Base-by-base conservation (phyloP, 2,329 filamentous ascomycete species). In the Exophiala oligosperma region DNA sequence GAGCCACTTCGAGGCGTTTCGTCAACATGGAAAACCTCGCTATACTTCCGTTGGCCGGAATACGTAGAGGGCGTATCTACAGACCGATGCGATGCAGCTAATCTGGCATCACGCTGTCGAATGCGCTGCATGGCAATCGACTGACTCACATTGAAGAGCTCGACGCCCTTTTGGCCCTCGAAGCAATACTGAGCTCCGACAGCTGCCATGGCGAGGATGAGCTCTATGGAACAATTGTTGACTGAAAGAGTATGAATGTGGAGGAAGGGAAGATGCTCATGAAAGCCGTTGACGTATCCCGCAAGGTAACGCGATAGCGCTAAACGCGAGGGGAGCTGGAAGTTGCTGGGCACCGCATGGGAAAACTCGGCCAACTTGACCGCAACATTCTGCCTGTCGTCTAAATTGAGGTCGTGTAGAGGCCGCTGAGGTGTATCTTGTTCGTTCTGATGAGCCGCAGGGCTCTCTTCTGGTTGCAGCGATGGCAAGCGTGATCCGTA, bases 401-500 rank as follows among this genome's bases (percentile, higher is more conserved):
- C 67, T 7, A 68, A 61, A 4, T 71, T 73, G 14, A 74, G 65
- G 32, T 74, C 71, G 24, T 71, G 64, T n/a, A 74, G 52, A 1
- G 67, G 58, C n/a, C 67, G 63, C 17, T 62, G 51, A 40, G 35
- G 68, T 3, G 60, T 48, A 49, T 52, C 51, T 55, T 54, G 51
- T 32, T 46, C 54, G 48, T 44, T 61, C 23, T 41, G 51, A 28
- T 50, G 49, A 60, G 58, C 29, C 55, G 65, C 4, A 46, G 52
- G 17, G 65, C 57, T 57, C n/a, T 74, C 71, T 40, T 75, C 73
- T 14, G 73, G 73, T 52, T 74, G 72, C 11, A 74, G 57, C 1
- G 72, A 75, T 23, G 72, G 73, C 21, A 75, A 64, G n/a, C 73
- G 68, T 14, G 72, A 75, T 2, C 71, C 72, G 54, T 73, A 75